Percentiles rank a stretch among this genome's conserved stretches.
Evolutionary conservation across 2,329 filamentous ascomycete species (phyloP).

Genomic region (Fusarium duplospermum): DNA sequence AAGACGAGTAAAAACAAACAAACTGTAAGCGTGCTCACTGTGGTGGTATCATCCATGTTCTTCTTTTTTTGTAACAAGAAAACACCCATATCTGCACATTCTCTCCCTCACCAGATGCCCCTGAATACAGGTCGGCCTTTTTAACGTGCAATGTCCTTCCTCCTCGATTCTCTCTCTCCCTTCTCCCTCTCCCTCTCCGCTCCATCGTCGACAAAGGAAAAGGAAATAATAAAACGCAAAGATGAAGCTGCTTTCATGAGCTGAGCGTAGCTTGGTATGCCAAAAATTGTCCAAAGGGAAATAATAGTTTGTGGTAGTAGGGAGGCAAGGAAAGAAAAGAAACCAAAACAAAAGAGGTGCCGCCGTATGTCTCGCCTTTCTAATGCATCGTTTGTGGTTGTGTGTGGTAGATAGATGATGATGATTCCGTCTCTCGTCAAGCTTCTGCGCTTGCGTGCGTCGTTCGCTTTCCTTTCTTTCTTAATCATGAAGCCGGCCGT

Average conservation of each 20-base stretch:
- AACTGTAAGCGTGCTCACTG: constrained; percentile 52
- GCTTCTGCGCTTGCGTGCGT: constrained; percentile 36
- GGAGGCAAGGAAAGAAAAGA: constrained; percentile 19
- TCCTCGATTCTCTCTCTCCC: constrained; percentile 2
- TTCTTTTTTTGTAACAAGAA: constrained; percentile 46
- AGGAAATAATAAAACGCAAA: constrained; percentile 23
- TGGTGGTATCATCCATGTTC: constrained; percentile 57
- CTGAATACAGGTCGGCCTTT: not conserved
- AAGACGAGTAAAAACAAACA: constrained; percentile 42
- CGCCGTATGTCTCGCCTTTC: constrained; percentile 44
- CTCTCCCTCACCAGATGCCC: constrained; percentile 21
- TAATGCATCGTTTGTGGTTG: constrained; percentile 45
- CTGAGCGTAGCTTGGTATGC: constrained; percentile 33
- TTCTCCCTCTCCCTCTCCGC: constrained; percentile 20
- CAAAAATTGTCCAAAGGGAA: constrained; percentile 34
- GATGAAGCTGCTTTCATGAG: constrained; percentile 36
- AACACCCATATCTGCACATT: constrained; percentile 44
- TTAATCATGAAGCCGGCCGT: constrained; percentile 40
- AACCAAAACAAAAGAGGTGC: constrained; percentile 35
- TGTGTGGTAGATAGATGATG: constrained; percentile 38
- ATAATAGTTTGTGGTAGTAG: constrained; percentile 36
- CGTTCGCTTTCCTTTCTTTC: constrained; percentile 34
- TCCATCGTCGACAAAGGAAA: constrained; percentile 36
- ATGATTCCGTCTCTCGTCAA: constrained; percentile 41
- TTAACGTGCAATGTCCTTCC: not conserved